A percentile compares a stretch with the other conserved stretches of the same genome.
Conservation (phyloP, 495 filamentous ascomycete species). For the Tuber aestivum region DNA sequence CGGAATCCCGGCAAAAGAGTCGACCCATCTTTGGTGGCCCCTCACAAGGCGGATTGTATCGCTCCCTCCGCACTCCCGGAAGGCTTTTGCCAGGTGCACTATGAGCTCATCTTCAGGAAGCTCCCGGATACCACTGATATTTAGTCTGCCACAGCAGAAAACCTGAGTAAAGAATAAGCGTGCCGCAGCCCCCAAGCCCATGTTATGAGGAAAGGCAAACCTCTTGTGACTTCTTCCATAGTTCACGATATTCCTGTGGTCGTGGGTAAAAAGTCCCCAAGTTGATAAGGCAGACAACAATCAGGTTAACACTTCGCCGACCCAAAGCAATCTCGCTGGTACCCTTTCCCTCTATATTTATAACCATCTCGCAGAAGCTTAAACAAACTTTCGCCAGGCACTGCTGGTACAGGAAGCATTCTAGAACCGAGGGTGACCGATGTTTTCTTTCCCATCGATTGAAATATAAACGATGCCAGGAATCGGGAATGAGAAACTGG, state of each 20-base stretch:
- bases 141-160: not conserved
- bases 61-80: not conserved
- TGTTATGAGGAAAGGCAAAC: not conserved
- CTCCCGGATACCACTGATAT: not conserved
- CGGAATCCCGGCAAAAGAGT: slow-evolving; percentile 6
- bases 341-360: slow-evolving; percentile 2
- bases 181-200: not conserved
- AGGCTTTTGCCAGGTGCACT: not conserved
- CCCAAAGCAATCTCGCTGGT: not conserved
- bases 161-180: not conserved
- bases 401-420: not conserved
- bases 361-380: slow-evolving; percentile 15
- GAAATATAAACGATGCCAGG: slow-evolving; percentile 7
- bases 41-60: not conserved
- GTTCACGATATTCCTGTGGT: not conserved
- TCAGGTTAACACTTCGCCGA: slow-evolving; percentile 8
- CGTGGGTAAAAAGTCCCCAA: slow-evolving; percentile 3
- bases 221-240: slow-evolving; percentile 18
- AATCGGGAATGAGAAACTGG: slow-evolving; percentile 12
- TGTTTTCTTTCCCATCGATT: not conserved
- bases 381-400: not conserved
- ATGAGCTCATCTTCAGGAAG: not conserved
- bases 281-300: slow-evolving; percentile 21
- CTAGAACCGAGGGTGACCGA: slow-evolving; percentile 7
- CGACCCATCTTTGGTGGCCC: not conserved